Percentiles rank a stretch among this genome's conserved stretches.
These are phyloP conservation scores for Arabidopsis arenosa DNA, from an alignment of 345 rosid species.

Conservation along the genomic window DNA sequence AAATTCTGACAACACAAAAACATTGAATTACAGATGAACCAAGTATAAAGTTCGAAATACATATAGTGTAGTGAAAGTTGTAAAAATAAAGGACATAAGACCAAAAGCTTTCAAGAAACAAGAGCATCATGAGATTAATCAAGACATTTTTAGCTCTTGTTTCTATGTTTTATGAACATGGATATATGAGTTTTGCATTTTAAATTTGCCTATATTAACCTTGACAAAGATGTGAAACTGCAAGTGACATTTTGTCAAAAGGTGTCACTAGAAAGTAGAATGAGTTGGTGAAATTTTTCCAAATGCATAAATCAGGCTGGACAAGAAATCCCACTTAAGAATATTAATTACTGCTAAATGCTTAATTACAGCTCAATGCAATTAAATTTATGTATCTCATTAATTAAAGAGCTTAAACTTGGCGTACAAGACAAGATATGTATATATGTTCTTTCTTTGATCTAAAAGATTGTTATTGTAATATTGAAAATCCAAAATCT, in stretches of 20 bases:
- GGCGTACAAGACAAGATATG: not conserved
- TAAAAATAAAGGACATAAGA: not conserved
- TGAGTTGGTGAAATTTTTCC: not conserved
- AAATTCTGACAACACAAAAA: not conserved
- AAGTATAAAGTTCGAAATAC: not conserved
- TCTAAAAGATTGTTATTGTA: not conserved
- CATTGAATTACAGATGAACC: not conserved
- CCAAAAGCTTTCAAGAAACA: not conserved
- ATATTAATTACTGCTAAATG: not conserved
- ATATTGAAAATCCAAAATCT: not conserved
- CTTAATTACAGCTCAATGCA: not conserved
- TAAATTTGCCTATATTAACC: not conserved
- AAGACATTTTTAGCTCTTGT: not conserved
- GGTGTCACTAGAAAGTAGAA: not conserved
- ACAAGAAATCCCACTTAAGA: constrained; percentile 14
- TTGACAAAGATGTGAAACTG: constrained; percentile 22
- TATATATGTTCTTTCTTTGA: not conserved
- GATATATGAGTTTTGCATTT: not conserved
- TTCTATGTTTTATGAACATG: not conserved
- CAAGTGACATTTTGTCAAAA: constrained; percentile 11
- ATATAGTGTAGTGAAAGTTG: constrained; percentile 5
- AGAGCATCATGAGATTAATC: not conserved
- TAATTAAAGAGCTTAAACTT: constrained; percentile 6
- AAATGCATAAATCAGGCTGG: not conserved
- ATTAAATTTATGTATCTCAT: not conserved